phyloP scores from a whole-genome alignment of 2,329 filamentous ascomycete genomes.

The Fonsecaea monophora region DNA sequence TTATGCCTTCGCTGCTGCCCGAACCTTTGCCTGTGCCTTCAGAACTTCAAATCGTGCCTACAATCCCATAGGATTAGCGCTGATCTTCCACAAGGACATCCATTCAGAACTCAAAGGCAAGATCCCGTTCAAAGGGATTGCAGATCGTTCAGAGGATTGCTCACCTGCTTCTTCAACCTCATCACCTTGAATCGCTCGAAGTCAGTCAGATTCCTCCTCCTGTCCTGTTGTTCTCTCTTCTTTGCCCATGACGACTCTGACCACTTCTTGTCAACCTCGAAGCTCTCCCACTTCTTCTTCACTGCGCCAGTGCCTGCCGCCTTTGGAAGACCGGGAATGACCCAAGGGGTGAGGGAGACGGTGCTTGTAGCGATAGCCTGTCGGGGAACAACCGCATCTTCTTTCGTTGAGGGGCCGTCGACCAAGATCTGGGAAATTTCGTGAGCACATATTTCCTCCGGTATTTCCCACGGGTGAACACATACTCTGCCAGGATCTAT shows the following conservation, averaged over 20 bases:
- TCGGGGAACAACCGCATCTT: conserved; percentile 81
- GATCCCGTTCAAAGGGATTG: not conserved
- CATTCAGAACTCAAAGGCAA: not conserved
- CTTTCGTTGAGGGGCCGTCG: conserved; percentile 87
- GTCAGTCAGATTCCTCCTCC: conserved; percentile 91
- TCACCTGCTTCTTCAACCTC: conserved; percentile 97
- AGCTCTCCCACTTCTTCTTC: conserved; percentile 88
- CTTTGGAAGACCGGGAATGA: conserved; percentile 84
- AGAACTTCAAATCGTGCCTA: conserved; percentile 91
- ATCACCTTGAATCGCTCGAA: conserved; percentile 99
- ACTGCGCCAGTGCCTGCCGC: conserved; percentile 81
- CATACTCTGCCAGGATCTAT: conserved; percentile 99
- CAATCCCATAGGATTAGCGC: conserved; percentile 10
- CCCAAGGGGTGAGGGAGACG: conserved; percentile 86
- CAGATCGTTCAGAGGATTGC: conserved; percentile 43
- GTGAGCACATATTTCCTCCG: conserved; percentile 8
- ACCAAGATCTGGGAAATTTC: conserved; percentile 76
- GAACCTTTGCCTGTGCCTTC: conserved; percentile 94
- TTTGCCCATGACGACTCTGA: conserved; percentile 90
- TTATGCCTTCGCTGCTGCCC: conserved; percentile 71
- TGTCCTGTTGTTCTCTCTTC: conserved; percentile 83
- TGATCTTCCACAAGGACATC: conserved; percentile 1
- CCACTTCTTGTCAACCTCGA: conserved; percentile 92
- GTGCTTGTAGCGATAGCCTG: conserved; percentile 83
- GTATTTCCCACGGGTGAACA: conserved; percentile 46